Evolutionary conservation across 106 monocot species (phyloP), one percentile per base, ranked within the genome.

Genomic region (Acanthochlamys bracteata): DNA sequence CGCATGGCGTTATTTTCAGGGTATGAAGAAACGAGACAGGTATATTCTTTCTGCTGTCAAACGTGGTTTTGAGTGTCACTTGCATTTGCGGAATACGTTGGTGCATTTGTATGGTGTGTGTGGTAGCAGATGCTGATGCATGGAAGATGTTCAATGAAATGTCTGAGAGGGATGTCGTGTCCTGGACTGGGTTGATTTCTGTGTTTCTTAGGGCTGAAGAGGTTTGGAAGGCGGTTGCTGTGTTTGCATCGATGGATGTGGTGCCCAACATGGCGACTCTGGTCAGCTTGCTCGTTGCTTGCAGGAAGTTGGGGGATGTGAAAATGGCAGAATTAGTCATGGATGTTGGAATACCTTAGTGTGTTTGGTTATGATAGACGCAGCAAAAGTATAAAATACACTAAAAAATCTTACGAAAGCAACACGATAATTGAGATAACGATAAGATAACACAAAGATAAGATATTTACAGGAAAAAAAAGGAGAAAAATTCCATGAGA

Each of bases 181-280:
- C 89, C 0, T 90, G 89, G 89, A 90, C 82, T 42, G 73, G 77
- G 1, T 69, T 90, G 79, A 90, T 90, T 25, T 85, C 82, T 17
- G 89, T 66, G 20, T 75, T 67, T 68, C 80, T 89, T 13, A 89
- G 85, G 66, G 85, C 69, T 4, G 80, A 82, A 14, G 52, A 65
- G 0, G 77, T 80, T 54, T 11, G 17, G 0, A 24, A 55, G 53
- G 85, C 89, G 0, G 7, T 85, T 69, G n/a, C 51, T 2, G 57
- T 78, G 71, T 90, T 90, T 57, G 8, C 21, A 4, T 43, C 14
- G 24, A 85, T 90, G 89, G 79, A 90, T 65, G 85, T 75, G 15
- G 70, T 47, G 24, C 85, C 85, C 0, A 90, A 90, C 33, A 25
- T 41, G 19, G 77, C 82, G 3, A 90, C 89, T 0, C 17, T 90